Conservation (phyloP, 345 rosid genomes). For the Angophora floribunda region DNA sequence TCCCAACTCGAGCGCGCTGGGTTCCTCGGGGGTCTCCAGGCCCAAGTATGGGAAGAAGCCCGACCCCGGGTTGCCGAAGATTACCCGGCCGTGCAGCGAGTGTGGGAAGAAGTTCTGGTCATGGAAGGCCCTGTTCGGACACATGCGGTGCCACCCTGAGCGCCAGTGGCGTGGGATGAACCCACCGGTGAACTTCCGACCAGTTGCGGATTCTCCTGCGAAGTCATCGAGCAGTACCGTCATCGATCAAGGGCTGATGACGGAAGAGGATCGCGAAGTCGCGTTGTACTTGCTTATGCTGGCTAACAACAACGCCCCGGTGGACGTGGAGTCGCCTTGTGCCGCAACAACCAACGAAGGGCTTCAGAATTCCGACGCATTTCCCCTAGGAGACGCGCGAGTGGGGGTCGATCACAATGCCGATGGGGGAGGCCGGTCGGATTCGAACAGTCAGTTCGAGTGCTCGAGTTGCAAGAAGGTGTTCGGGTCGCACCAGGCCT, state of each 20-base stretch:
- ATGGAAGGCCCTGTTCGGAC: slow-evolving; percentile 87
- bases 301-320: slow-evolving; percentile 7
- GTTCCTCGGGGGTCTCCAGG: slow-evolving; percentile 7
- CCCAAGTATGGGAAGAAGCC: slow-evolving; percentile 28
- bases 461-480: slow-evolving; percentile 85
- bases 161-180: slow-evolving; percentile 79
- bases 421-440: neutral
- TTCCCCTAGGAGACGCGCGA: neutral
- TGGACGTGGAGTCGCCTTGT: neutral
- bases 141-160: slow-evolving; percentile 94
- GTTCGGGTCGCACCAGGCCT: slow-evolving; percentile 75
- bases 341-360: neutral
- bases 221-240: neutral
- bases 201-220: neutral
- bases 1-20: neutral
- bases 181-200: slow-evolving; percentile 32
- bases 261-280: slow-evolving; percentile 57
- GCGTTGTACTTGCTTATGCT: slow-evolving; percentile 61
- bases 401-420: neutral
- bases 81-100: slow-evolving; percentile 75
- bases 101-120: slow-evolving; percentile 94
- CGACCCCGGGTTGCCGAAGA: slow-evolving; percentile 67
- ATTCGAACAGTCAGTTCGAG: slow-evolving; percentile 26
- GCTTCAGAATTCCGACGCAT: neutral
- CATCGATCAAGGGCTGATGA: slow-evolving; percentile 7